Base-by-base conservation (phyloP, 768 basidiomycete species). In the Cyclocybe cylindracea region DNA sequence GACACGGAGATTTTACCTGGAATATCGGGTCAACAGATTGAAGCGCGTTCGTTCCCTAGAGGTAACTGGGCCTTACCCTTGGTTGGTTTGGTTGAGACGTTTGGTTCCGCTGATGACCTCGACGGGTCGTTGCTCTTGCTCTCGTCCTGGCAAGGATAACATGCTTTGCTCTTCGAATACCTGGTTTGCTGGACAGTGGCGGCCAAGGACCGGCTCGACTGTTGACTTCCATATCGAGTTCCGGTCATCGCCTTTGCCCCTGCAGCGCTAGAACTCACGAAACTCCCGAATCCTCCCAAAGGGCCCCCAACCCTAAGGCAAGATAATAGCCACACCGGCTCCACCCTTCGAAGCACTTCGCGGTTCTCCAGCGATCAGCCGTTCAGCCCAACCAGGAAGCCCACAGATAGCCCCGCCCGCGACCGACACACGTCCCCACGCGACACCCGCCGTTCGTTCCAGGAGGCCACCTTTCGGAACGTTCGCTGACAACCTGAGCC, bases 381-480 rank as follows among this genome's bases (percentile, higher is more conserved):
- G n/a, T 77, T 75, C 13, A 70, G 46, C 16, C 79, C 80, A 63
- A 90, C 77, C 7, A 82, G 74, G 10, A 78, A 43, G 4, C 93
- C 94, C 59, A 96, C 85, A 3, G n/a, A 87, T 57, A 2, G 76
- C 61, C 0, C 95, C 95, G 1, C 95, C 95, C 1, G 75, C 66
- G 10, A 86, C 68, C 1, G 90, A 92, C 7, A 86, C 85, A 57
- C 2, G n/a, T n/a, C n/a, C n/a, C n/a, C n/a, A n/a, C n/a, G n/a
- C n/a, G n/a, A n/a, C n/a, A n/a, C 0, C 80, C 95, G 3, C 95
- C 95, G 61, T 98, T 97, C 8, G 95, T 97, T 2, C 95, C 95
- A 2, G 87, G 85, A 1, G 94, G 94, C n/a, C 0, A 94, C 91
- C 1, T 70, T 58, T 57, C 78, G 79, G 47, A 87, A 67, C 4